A percentile compares a stretch with the other conserved stretches of the same genome.
These are phyloP conservation scores for Diplogelasinospora grovesii DNA, from an alignment of 495 filamentous ascomycete species.

Conservation along the genomic window DNA sequence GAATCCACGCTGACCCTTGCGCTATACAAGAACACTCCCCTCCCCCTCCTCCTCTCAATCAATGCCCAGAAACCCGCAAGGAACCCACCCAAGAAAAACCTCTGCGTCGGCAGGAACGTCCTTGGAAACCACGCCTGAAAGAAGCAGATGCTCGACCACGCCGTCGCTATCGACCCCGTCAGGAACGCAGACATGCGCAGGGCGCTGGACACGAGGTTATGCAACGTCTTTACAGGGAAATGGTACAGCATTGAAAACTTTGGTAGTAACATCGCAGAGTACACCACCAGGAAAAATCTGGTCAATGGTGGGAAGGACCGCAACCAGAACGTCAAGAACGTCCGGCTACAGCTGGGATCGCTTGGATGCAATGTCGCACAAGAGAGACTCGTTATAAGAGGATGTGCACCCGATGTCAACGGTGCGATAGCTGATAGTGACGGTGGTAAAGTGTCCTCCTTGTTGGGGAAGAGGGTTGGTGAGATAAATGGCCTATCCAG, in stretches of 20 bases:
- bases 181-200: constrained; percentile 67
- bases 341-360: constrained; percentile 78
- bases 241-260: constrained; percentile 58
- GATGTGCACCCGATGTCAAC: constrained; percentile 76
- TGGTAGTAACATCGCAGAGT: constrained; percentile 58
- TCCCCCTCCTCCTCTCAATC: constrained; percentile 55
- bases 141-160: constrained; percentile 84
- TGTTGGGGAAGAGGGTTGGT: constrained; percentile 75
- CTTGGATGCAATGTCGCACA: constrained; percentile 89
- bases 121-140: constrained; percentile 73
- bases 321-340: constrained; percentile 76
- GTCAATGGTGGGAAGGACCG: constrained; percentile 71
- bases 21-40: constrained; percentile 62
- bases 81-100: constrained; percentile 84
- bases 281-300: constrained; percentile 66
- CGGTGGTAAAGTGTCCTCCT: constrained; percentile 55
- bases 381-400: constrained; percentile 70
- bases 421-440: constrained; percentile 63
- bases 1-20: constrained; percentile 68
- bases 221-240: constrained; percentile 58
- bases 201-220: constrained; percentile 51
- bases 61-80: constrained; percentile 78
- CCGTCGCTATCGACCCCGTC: constrained; percentile 68
- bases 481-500: constrained; percentile 57
- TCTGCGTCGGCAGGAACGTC: constrained; percentile 64